Conservation (phyloP, 2,329 filamentous ascomycete genomes). For the Neopestalotiopsis sp. region DNA sequence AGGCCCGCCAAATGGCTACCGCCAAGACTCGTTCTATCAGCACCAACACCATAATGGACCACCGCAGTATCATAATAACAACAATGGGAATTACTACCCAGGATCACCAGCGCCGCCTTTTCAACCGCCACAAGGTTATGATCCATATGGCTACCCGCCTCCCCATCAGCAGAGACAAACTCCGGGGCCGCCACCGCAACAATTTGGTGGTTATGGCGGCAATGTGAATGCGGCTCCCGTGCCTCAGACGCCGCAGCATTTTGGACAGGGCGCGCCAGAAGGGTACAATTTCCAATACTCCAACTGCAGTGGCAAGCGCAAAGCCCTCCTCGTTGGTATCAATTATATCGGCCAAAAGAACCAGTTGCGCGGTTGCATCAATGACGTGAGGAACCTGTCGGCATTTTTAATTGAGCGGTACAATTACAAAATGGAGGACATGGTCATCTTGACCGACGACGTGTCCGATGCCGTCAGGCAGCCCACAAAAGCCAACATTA, state of each 20-base stretch:
- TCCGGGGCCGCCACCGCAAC: constrained; percentile 28
- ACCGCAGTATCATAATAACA: constrained; percentile 14
- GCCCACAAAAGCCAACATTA: constrained; percentile 15
- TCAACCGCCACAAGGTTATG: constrained; percentile 49
- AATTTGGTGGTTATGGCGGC: not conserved
- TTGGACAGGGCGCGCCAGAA: constrained; percentile 71
- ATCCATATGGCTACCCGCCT: constrained; percentile 50
- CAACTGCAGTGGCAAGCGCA: constrained; percentile 73
- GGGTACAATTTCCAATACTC: constrained; percentile 79
- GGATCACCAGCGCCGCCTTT: constrained; percentile 25
- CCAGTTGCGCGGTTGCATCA: constrained; percentile 79
- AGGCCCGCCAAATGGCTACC: not conserved
- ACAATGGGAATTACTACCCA: not conserved
- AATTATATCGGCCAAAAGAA: constrained; percentile 79
- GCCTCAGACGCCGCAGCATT: constrained; percentile 58
- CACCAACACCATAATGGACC: not conserved
- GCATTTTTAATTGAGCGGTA: constrained; percentile 71
- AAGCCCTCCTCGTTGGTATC: constrained; percentile 79
- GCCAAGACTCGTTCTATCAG: not conserved
- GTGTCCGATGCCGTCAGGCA: not conserved
- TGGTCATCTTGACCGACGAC: constrained; percentile 81
- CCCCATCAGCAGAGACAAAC: constrained; percentile 30
- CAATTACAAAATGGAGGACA: constrained; percentile 77
- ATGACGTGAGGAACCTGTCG: constrained; percentile 80
- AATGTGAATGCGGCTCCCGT: constrained; percentile 37